phyloP scores from a whole-genome alignment of 2,329 filamentous ascomycete species.

The Fusarium agapanthi region DNA sequence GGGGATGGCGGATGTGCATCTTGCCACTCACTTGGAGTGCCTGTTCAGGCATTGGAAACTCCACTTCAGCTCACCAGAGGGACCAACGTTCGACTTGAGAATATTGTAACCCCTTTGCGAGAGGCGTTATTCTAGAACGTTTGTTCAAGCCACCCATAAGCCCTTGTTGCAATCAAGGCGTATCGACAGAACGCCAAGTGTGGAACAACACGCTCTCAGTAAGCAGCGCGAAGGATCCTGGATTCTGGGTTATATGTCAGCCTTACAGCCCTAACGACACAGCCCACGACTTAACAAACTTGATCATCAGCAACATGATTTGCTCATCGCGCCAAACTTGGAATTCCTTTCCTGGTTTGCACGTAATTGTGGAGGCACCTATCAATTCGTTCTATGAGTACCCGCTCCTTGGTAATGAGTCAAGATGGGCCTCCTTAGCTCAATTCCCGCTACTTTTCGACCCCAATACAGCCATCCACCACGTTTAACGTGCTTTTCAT shows the following conservation, averaged over 20 bases:
- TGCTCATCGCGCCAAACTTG: slow-evolving; percentile 2
- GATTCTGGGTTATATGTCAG: slow-evolving; percentile 40
- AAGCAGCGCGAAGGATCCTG: slow-evolving; percentile 31
- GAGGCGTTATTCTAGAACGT: slow-evolving; percentile 17
- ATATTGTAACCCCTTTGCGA: neutral
- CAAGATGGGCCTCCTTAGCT: slow-evolving; percentile 18
- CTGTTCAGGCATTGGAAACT: neutral
- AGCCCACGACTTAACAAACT: slow-evolving; percentile 9
- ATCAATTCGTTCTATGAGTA: slow-evolving; percentile 7
- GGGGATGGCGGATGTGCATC: neutral
- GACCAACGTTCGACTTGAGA: neutral
- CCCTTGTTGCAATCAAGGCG: neutral
- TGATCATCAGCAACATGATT: slow-evolving; percentile 19
- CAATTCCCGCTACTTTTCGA: slow-evolving; percentile 18
- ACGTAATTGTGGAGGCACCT: slow-evolving; percentile 5
- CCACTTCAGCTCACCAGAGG: neutral
- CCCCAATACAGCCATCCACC: slow-evolving; percentile 3
- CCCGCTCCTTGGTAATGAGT: slow-evolving; percentile 23
- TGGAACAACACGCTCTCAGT: slow-evolving; percentile 17
- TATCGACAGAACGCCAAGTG: neutral
- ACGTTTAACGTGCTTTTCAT: neutral
- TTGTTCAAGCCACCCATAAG: slow-evolving; percentile 5
- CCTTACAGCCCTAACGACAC: slow-evolving; percentile 42
- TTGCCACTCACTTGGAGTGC: neutral
- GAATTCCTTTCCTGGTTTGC: slow-evolving; percentile 17